Base-by-base conservation (phyloP, 2,329 filamentous ascomycete genomes). In the Trichocomaceae sp. region DNA sequence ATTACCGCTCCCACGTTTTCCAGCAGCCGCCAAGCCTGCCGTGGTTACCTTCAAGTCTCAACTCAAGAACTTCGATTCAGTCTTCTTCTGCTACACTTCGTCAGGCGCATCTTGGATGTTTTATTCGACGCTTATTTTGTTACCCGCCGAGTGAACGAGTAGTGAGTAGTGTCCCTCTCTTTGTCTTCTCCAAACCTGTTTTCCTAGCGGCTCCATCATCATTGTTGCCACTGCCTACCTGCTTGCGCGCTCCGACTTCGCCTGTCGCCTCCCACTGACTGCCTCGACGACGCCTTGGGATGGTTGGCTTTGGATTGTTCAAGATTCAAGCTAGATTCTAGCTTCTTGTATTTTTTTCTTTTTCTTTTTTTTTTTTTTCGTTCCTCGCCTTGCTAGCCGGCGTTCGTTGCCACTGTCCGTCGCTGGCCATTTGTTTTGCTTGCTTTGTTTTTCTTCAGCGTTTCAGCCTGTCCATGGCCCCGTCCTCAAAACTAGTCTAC, bases 381-480 rank as follows among this genome's bases (percentile, higher is more conserved):
- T 42, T 42, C n/a, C 7, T 47, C 50, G n/a, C 44, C 29, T 44
- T 44, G 23, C 39, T 26, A 35, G 50, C 29, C 23, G 41, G 41
- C 23, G 19, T 20, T 52, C 33, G 49, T 31, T 26, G 29, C 37
- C 39, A 26, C 42, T 17, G 29, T 20, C 26, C 41, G 50, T 35
- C 42, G 50, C 50, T 37, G 29, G 6, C 29, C 19, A 33, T 3
- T 26, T 26, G 23, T 26, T 26, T 15, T 29, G 37, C 13, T 15
- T 29, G 37, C 13, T 20, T 19, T 47, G 17, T 13, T 33, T 52
- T 39, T 45, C 31, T 46, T 20, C 33, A 23, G 31, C 51, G 5
- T 47, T 47, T 20, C 31, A 3, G 22, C 9, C 15, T 17, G 19
- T 52, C 50, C 49, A 56, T 56, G 54, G 54, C 42, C 52, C 50